A percentile compares a stretch with the other conserved stretches of the same genome.
These are phyloP conservation scores for Fusarium fracticaudum DNA, from an alignment of 2,329 filamentous ascomycete species.

Conservation along the genomic window DNA sequence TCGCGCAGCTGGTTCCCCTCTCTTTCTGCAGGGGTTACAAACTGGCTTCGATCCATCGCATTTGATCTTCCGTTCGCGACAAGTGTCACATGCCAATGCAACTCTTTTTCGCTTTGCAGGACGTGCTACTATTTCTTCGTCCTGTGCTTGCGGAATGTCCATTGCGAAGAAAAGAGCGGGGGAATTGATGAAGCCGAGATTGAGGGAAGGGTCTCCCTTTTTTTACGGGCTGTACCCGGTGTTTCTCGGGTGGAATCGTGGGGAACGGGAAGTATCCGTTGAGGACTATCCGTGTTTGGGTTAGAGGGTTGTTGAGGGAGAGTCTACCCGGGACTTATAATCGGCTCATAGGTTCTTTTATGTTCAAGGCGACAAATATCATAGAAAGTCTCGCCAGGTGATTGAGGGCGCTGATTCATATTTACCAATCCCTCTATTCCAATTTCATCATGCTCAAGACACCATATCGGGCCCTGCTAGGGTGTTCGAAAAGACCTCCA, in stretches of 20 bases:
- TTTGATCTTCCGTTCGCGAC: slow-evolving; percentile 6
- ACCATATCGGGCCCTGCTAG: background rate
- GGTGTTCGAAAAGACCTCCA: too few relatives aligned
- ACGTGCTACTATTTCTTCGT: background rate
- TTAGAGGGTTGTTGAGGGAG: accelerated
- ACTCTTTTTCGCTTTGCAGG: background rate
- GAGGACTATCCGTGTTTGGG: background rate
- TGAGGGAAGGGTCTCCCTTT: background rate
- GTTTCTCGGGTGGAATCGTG: background rate
- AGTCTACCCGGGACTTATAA: background rate
- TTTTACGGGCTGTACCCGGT: slow-evolving; percentile 10
- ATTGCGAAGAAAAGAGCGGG: background rate
- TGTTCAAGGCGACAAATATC: background rate
- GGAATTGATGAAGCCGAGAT: background rate
- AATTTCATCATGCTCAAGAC: background rate
- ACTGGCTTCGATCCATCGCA: slow-evolving; percentile 5
- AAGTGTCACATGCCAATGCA: slow-evolving; percentile 8
- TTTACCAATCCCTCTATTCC: accelerated
- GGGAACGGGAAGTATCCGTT: background rate
- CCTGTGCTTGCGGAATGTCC: background rate
- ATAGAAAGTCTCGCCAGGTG: accelerated
- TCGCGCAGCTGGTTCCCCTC: background rate
- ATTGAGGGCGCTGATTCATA: accelerated
- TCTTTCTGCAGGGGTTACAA: background rate
- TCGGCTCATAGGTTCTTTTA: background rate